Conservation (phyloP, 2,329 filamentous ascomycete species). For the Chalaropsis ovoidea region DNA sequence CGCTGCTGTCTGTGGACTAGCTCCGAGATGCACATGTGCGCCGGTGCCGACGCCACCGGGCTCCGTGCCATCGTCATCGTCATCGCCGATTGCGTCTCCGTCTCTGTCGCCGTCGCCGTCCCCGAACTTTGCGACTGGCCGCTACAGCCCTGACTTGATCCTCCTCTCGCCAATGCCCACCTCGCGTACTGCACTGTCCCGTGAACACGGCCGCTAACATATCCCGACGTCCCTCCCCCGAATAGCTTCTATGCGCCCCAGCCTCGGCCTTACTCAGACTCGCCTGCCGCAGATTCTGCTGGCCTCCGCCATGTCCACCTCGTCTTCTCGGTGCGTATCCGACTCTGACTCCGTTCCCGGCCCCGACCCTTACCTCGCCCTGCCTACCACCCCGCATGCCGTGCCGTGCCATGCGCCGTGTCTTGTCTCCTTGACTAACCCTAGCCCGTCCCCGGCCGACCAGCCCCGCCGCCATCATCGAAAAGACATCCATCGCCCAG, state of each 20-base stretch:
- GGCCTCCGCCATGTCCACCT: constrained; percentile 35
- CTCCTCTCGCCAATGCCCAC: not conserved
- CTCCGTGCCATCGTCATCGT: no score
- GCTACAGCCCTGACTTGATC: no score
- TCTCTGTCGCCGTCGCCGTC: no score
- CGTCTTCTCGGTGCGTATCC: constrained; percentile 40
- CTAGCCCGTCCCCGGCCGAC: constrained; percentile 28
- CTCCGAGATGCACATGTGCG: no score
- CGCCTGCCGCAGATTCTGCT: constrained; percentile 40
- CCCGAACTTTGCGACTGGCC: not conserved
- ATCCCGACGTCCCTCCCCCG: not conserved
- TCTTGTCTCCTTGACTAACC: constrained; percentile 16
- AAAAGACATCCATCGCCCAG: constrained; percentile 46
- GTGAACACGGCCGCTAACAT: constrained; percentile 10
- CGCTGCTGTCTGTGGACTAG: no score
- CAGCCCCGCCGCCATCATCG: constrained; percentile 44
- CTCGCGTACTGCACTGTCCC: not conserved
- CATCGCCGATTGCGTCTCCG: no score
- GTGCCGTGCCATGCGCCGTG: not conserved
- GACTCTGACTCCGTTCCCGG: not conserved
- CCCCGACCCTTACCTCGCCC: not conserved
- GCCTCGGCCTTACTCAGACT: constrained; percentile 29
- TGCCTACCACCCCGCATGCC: not conserved
- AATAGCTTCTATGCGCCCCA: constrained; percentile 24
- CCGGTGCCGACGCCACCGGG: not conserved